These are phyloP conservation scores for Narthecium ossifragum DNA, from an alignment of 106 monocot species.

Conservation along the genomic window DNA sequence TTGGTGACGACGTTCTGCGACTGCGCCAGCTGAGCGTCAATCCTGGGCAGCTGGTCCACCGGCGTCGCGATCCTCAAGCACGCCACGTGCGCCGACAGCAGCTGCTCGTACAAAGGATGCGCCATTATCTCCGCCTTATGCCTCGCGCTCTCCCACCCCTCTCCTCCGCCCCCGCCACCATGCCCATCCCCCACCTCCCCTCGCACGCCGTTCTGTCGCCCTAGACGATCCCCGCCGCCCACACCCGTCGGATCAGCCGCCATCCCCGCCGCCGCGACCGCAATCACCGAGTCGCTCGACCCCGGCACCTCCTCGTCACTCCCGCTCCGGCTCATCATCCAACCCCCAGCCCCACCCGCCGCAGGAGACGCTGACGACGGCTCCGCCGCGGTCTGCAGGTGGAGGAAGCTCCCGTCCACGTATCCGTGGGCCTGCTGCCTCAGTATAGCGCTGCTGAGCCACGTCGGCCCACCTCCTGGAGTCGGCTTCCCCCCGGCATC, in stretches of 20 bases:
- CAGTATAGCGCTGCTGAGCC: conserved; percentile 69
- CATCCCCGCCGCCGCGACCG: conserved; percentile 21
- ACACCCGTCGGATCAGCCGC: conserved; percentile 12
- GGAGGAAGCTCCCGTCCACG: conserved; percentile 62
- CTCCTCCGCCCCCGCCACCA: conserved; percentile 27
- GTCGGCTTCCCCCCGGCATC: background rate
- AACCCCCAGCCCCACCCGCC: conserved; percentile 16
- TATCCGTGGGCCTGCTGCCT: conserved; percentile 40
- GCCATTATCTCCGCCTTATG: conserved; percentile 70
- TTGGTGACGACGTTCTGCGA: conserved; percentile 56
- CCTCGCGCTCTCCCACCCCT: conserved; percentile 52
- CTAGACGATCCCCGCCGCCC: conserved; percentile 10
- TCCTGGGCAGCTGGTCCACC: conserved; percentile 84
- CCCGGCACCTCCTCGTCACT: conserved; percentile 21
- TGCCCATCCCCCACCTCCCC: conserved; percentile 5
- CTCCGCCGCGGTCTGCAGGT: conserved; percentile 47
- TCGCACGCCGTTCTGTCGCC: background rate
- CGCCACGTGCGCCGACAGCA: conserved; percentile 84
- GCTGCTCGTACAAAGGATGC: conserved; percentile 88
- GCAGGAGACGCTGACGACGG: conserved; percentile 25
- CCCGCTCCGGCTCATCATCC: conserved; percentile 14
- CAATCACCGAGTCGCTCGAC: conserved; percentile 21
- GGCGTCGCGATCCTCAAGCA: conserved; percentile 87
- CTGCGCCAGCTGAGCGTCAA: conserved; percentile 79
- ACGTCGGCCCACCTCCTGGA: conserved; percentile 29